Base-by-base conservation (phyloP, 805 yeast genomes). In the Lipomyces oligophaga region DNA sequence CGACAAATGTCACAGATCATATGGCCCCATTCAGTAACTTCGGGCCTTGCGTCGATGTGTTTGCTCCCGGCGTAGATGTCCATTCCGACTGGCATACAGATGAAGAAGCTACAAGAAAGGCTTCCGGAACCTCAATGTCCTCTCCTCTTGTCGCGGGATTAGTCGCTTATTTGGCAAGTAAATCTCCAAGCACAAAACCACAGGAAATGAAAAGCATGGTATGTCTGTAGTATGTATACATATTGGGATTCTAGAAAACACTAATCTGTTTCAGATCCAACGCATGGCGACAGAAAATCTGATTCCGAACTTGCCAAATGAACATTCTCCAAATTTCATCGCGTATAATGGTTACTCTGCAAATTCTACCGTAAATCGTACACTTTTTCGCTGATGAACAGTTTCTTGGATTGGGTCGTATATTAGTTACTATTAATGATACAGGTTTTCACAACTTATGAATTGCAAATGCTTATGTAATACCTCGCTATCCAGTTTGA, bases 121-220 rank as follows among this genome's bases (percentile, higher is more conserved):
- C 45, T 20, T 44, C 50, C 5, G 97, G 97, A 69, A 89, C 97
- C 11, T 89, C 97, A 15, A 90, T 90, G 97, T 95, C 97, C 22
- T 83, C 96, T 25, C 97, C 97, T 34, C 96, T 88, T 63, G 89
- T 90, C 59, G 82, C 88, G 49, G 97, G 97, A 59, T 74, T 90
- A 67, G 78, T 87, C 62, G 77, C 96, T 7, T 90, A 90, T 75
- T 27, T 52, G 5, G 40, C 22, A 1, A 39, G 42, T 10, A 27
- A 39, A 28, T 8, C 42, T 19, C 47, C 54, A 10, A 13, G 11
- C 25, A 32, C 67, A 35, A 25, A 47, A 2, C 48, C 43, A n/a
- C 31, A 42, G 2, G 47, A 44, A 3, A 61, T 72, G 13, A 67
- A 50, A 27, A 44, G 38, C 34, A 20, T 34, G 10, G 40, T 41